Evolutionary conservation across 306 rosid genomes (phyloP), one percentile per base, ranked within the genome.

Genomic region (Erythrophleum fordii): DNA sequence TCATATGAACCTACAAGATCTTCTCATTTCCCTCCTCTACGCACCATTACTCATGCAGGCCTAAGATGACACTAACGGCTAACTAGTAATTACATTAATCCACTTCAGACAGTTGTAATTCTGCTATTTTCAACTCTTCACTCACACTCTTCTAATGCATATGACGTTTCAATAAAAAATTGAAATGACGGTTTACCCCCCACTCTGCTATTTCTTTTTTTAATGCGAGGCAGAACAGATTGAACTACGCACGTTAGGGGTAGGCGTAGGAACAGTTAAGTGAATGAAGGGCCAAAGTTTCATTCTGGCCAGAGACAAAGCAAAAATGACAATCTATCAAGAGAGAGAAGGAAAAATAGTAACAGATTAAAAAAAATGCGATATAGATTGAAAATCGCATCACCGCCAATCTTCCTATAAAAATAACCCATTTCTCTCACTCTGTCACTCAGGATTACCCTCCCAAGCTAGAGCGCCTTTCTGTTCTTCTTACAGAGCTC

Each of bases 351-450:
- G 25, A 9, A 46, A 28, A 26, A 18, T 8, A 46, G 22, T 17
- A 23, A 16, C 73, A 68, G 11, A 56, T 23, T 23, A 11, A 56
- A 60, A 22, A 71, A 69, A 75, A 34, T 53, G 77, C 34, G 74
- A 20, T 28, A 13, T 45, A 42, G 70, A 86, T 26, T 59, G n/a
- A 86, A 76, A 48, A 61, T 75, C 35, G 22, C 69, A 5, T 74
- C 35, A 41, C 83, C 86, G 83, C 62, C 59, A 80, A 78, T 73
- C 77, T 58, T 86, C 89, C 94, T 89, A 93, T 91, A 93, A 86
- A 17, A 92, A 79, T 6, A 28, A 67, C 79, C 73, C 56, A 61
- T 51, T 75, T 83, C 79, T 76, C 84, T 53, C 61, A 11, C 72
- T n/a, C 29, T 37, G 16, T 37, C 70, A 28, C 77, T 26, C 80